These are phyloP conservation scores for Aspergillus cavernicola DNA, from an alignment of 495 filamentous ascomycete species.

Conservation along the genomic window DNA sequence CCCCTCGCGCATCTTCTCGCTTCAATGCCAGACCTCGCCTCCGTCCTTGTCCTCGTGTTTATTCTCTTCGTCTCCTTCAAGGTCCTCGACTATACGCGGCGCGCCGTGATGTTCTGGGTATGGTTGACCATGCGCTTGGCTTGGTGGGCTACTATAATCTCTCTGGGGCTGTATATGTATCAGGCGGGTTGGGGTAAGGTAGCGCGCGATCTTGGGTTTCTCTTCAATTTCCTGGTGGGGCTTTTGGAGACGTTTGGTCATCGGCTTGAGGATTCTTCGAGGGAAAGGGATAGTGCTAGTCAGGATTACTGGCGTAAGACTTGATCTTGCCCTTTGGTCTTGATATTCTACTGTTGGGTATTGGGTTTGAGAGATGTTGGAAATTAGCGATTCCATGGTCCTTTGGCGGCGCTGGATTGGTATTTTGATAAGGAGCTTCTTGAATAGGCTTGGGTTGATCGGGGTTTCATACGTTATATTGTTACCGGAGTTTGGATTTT, in stretches of 20 bases:
- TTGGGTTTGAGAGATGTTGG: not conserved
- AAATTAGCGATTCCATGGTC: not conserved
- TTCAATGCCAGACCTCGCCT: conserved; percentile 56
- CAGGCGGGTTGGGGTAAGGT: conserved; percentile 60
- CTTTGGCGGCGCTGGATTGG: not conserved
- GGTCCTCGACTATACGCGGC: conserved; percentile 61
- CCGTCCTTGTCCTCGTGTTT: conserved; percentile 52
- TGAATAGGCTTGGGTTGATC: not conserved
- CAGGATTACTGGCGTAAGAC: not conserved
- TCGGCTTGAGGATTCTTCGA: not conserved
- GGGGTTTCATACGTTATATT: not conserved
- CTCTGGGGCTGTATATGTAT: conserved; percentile 53
- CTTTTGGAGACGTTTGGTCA: conserved; percentile 52
- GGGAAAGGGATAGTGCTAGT: not conserved
- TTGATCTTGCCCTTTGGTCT: not conserved
- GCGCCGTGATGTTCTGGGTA: conserved; percentile 73
- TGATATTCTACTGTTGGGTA: not conserved
- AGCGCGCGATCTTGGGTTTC: conserved; percentile 54
- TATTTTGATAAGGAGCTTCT: not conserved
- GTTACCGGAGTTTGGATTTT: not conserved
- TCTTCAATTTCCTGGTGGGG: conserved; percentile 49
- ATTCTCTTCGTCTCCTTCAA: conserved; percentile 60
- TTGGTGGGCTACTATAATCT: conserved; percentile 55
- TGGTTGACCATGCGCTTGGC: conserved; percentile 51
- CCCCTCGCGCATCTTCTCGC: conserved; percentile 47